A percentile compares a stretch with the other conserved stretches of the same genome.
These are phyloP conservation scores for Pichia sp. DNA, from an alignment of 1,139 yeast species.

Conservation along the genomic window DNA sequence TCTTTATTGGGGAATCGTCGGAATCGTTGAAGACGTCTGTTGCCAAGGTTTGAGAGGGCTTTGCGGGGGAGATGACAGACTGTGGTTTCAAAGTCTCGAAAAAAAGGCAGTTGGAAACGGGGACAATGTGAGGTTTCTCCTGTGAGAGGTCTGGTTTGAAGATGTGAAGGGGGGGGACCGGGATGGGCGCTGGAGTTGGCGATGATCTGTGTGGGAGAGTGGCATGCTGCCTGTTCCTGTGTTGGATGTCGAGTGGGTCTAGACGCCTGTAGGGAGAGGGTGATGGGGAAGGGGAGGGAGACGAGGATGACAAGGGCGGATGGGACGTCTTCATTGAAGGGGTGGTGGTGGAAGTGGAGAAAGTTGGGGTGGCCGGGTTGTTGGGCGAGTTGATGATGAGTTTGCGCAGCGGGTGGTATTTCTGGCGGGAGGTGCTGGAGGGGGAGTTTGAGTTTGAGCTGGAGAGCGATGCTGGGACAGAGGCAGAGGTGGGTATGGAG, in stretches of 20 bases:
- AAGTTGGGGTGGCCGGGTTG: constrained; percentile 1
- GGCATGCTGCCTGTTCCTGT: not conserved
- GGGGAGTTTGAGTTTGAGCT: not conserved
- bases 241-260: not conserved
- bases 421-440: not conserved
- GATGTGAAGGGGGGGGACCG: not conserved
- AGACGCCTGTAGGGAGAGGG: constrained; percentile 6
- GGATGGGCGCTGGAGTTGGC: not conserved
- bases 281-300: not conserved
- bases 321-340: not conserved
- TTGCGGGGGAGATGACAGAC: constrained; percentile 1
- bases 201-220: not conserved
- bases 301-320: not conserved
- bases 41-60: constrained; percentile 4
- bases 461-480: not conserved
- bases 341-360: not conserved
- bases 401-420: constrained; percentile 11
- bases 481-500: not conserved
- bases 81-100: constrained; percentile 1
- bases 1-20: not conserved
- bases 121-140: not conserved
- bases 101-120: constrained; percentile 9
- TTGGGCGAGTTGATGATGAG: constrained; percentile 10
- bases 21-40: constrained; percentile 1
- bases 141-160: constrained; percentile 5